phyloP scores from a whole-genome alignment of 2,329 filamentous ascomycete genomes.

The Alternaria arborescens region DNA sequence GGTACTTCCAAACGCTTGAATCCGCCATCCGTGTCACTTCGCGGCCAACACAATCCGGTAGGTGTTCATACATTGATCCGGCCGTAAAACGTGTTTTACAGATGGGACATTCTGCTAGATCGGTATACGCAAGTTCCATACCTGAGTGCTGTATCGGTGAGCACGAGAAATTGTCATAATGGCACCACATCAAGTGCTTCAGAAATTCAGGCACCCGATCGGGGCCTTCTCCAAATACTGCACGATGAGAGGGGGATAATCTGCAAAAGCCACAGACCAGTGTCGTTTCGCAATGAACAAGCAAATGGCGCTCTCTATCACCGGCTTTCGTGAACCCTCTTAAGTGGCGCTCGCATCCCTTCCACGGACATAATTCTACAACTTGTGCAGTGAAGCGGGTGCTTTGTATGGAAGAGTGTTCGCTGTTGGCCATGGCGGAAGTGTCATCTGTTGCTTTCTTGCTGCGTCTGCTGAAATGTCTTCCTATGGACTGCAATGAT shows the following conservation, averaged over 20 bases:
- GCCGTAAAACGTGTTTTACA: neutral
- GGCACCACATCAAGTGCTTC: neutral
- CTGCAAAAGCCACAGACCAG: neutral
- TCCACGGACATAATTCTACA: neutral
- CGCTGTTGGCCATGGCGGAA: neutral
- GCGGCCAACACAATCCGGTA: neutral
- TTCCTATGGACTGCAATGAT: neutral
- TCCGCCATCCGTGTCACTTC: neutral
- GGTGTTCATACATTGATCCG: neutral
- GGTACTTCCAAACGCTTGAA: fast-evolving
- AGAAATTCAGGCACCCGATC: neutral
- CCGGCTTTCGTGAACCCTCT: neutral
- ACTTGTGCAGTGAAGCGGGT: neutral
- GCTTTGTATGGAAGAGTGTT: fast-evolving
- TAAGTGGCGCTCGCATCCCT: neutral
- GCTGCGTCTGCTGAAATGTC: neutral
- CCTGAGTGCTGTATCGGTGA: fast-evolving
- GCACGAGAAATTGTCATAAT: fast-evolving
- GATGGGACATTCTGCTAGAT: neutral
- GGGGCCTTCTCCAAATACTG: neutral
- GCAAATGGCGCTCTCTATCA: neutral
- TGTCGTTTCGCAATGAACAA: neutral
- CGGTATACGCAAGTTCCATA: too few relatives aligned
- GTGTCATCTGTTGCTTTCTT: neutral
- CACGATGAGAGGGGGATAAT: fast-evolving